Evolutionary conservation across 805 yeast species (phyloP), one percentile per base, ranked within the genome.

Genomic region (Ogataea pignaliae): DNA sequence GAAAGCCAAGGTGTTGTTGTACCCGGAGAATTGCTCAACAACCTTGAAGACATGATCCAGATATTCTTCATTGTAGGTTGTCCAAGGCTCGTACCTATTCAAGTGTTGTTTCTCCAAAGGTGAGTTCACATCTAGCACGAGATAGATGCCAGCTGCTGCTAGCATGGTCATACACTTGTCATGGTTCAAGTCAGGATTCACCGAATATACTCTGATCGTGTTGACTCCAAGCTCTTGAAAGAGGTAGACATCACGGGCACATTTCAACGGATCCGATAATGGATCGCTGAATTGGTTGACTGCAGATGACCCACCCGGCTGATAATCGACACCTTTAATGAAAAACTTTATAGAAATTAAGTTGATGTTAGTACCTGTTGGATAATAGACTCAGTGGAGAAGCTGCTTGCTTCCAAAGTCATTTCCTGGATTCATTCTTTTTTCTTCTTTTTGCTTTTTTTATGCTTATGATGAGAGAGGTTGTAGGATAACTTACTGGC

Each of bases 41-140:
- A 88, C 85, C 57, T 75, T 78, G 62, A 86, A 86, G 4, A 89
- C 78, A 59, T 88, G 96, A 37, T 76, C 77, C 52, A 88, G 60
- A 63, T 91, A 91, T 1, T 68, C 73, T 10, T 69, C 72, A 50
- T 76, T 87, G 61, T 90, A 91, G 0, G 93, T 58, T 18, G 85
- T 81, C 97, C 97, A 89, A 0, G 98, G 98, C 57, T 90, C 96
- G 58, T 89, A 86, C 50, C 98, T 72, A 62, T 90, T 87, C 57
- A 91, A 66, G 57, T 88, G 91, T 54, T 87, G 93, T 33, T 79
- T 77, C 13, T 72, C 76, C 38, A 84, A 62, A 0, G 97, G 97
- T 0, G 97, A 86, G 62, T 91, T 91, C 29, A 91, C 96, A 64
- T 91, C 98, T 18, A 91, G 71, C 26, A 91, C 83, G 40, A 91